These are phyloP conservation scores for Echinosophora koreensis DNA, from an alignment of 306 rosid genomes.

Conservation along the genomic window DNA sequence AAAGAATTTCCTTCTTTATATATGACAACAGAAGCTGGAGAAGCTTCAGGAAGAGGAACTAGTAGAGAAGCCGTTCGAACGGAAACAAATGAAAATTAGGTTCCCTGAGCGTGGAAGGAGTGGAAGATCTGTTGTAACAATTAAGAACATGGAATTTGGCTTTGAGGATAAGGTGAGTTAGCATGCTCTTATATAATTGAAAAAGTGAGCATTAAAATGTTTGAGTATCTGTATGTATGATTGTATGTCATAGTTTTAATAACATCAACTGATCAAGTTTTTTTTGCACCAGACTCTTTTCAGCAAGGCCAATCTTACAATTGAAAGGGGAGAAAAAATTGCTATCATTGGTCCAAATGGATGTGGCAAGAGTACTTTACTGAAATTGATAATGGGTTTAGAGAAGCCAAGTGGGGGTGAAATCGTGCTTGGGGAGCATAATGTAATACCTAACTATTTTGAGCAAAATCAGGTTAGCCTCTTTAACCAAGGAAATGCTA, in stretches of 20 bases:
- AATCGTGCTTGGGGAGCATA: conserved; percentile 91
- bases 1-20: conserved; percentile 40
- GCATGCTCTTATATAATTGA: conserved; percentile 25
- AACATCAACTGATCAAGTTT: conserved; percentile 41
- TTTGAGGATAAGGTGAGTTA: conserved; percentile 81
- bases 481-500: conserved; percentile 34
- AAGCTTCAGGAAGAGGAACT: conserved; percentile 87
- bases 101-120: conserved; percentile 96
- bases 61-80: conserved; percentile 90
- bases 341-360: conserved; percentile 98
- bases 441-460: conserved; percentile 92
- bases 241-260: conserved; percentile 5
- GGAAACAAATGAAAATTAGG: conserved; percentile 96
- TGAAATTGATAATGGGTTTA: conserved; percentile 90
- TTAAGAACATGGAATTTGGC: conserved; percentile 79
- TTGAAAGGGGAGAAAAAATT: conserved; percentile 95
- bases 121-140: conserved; percentile 80
- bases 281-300: conserved; percentile 72
- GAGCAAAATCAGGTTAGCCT: conserved; percentile 93
- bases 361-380: conserved; percentile 97
- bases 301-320: conserved; percentile 82
- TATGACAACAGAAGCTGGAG: conserved; percentile 87
- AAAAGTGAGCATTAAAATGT: conserved; percentile 17
- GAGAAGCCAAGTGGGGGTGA: conserved; percentile 84
- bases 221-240: conserved; percentile 3